Evolutionary conservation across 2,329 filamentous ascomycete species (phyloP), one percentile per base, ranked within the genome.

Genomic region (Aspergillus awamori): DNA sequence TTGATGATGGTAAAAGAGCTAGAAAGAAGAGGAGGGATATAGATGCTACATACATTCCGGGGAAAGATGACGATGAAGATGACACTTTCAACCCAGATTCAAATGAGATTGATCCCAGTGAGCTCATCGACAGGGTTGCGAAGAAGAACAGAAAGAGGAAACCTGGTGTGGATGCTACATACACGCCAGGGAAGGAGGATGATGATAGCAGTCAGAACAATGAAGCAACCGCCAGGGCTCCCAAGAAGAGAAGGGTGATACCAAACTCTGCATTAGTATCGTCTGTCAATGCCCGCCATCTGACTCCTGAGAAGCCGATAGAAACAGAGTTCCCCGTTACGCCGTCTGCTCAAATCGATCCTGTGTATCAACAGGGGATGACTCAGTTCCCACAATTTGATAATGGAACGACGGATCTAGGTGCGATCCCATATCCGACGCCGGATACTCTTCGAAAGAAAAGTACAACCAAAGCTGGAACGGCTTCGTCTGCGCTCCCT

Each of bases 181-280:
- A 57, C 30, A 11, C 51, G 26, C 57, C 59, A 3, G 41, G 41
- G 2, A 22, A 43, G 17, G 43, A 61, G 2, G 63, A 55, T 11
- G 60, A 63, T 30, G 61, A 67, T 20, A 55, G 64, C 10, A 55
- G 66, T 8, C 64, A 69, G 28, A 55, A 59, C 11, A 24, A 28
- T 17, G 54, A 65, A 24, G 41, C 5, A 20, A 24, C 41, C 24
- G 48, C 2, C 22, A 49, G 24, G 24, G 15, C 13, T 49, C 6
- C 5, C 26, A 49, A 49, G 45, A 49, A 28, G 2, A 49, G 15
- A 4, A 49, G 22, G 8, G 8, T 26, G 45, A 8, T 8, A 15
- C 24, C 24, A 17, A 15, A 49, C n/a, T 1, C 13, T 4, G 24
- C 24, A 28, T 8, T 20, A 17, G 13, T 2, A 17, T 8, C n/a